A percentile compares a stretch with the other conserved stretches of the same genome.
Evolutionary conservation across 345 rosid species (phyloP).

Genomic region (Brassica napus): Da-Ae NC_063447.1:17218501-17219000

Average conservation of each 20-base stretch:
- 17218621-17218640: constrained; percentile 14
- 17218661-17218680: not conserved
- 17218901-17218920: constrained; percentile 6
- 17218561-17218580: constrained; percentile 15
- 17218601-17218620: constrained; percentile 26
- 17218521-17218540: constrained; percentile 59
- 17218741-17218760: constrained; percentile 10
- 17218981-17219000: constrained; percentile 16
- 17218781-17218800: not conserved
- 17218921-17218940: not conserved
- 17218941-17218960: constrained; percentile 16
- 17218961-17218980: constrained; percentile 36
- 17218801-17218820: constrained; percentile 14
- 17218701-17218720: not conserved
- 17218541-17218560: constrained; percentile 35
- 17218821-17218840: not conserved
- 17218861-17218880: constrained; percentile 6
- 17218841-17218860: constrained; percentile 18
- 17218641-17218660: not conserved
- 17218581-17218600: constrained; percentile 13
- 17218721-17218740: constrained; percentile 6
- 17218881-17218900: constrained; percentile 20
- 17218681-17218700: not conserved
- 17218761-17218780: constrained; percentile 19
- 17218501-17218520: constrained; percentile 46